Evolutionary conservation across 352 stramenopile species (phyloP).

Genomic region (Globisporangium sylvaticum): DNA sequence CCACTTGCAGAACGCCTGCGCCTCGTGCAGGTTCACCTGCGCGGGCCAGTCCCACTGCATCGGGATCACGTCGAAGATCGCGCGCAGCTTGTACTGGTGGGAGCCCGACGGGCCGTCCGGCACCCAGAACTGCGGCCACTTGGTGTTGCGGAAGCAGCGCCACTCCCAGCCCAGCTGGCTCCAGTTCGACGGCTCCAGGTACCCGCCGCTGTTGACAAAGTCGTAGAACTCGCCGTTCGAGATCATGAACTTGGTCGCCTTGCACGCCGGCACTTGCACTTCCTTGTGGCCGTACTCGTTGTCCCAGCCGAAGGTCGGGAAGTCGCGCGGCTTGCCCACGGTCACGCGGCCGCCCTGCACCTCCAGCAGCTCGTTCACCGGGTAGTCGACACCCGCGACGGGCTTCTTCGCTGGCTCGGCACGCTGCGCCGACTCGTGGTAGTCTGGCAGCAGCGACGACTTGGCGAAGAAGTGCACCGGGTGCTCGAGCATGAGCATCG

Average conservation of each 20-base stretch:
- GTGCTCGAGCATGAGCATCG: conserved; percentile 93
- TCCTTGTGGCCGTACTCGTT: conserved; percentile 95
- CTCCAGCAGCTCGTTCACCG: conserved; percentile 85
- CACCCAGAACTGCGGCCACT: conserved; percentile 95
- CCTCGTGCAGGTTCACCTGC: conserved; percentile 96
- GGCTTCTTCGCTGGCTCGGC: conserved; percentile 36
- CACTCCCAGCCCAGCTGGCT: conserved; percentile 92
- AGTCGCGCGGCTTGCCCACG: conserved; percentile 90
- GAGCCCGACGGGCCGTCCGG: conserved; percentile 88
- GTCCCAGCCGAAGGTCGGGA: conserved; percentile 96
- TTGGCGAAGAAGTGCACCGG: conserved; percentile 86
- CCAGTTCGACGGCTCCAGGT: conserved; percentile 90
- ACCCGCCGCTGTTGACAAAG: conserved; percentile 93
- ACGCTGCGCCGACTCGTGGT: conserved; percentile 70
- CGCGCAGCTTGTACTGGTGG: conserved; percentile 92
- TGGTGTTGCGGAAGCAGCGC: conserved; percentile 94
- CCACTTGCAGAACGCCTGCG: conserved; percentile 91
- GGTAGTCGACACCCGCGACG: conserved; percentile 82
- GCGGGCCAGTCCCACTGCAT: conserved; percentile 97
- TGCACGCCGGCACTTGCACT: conserved; percentile 85
- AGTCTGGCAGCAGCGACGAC: conserved; percentile 78
- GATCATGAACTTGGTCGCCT: conserved; percentile 89
- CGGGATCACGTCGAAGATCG: conserved; percentile 86
- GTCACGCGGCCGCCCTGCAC: conserved; percentile 62
- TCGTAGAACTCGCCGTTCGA: conserved; percentile 96